Conservation (phyloP, 106 monocot species). For the Iris macrosiphon region DNA sequence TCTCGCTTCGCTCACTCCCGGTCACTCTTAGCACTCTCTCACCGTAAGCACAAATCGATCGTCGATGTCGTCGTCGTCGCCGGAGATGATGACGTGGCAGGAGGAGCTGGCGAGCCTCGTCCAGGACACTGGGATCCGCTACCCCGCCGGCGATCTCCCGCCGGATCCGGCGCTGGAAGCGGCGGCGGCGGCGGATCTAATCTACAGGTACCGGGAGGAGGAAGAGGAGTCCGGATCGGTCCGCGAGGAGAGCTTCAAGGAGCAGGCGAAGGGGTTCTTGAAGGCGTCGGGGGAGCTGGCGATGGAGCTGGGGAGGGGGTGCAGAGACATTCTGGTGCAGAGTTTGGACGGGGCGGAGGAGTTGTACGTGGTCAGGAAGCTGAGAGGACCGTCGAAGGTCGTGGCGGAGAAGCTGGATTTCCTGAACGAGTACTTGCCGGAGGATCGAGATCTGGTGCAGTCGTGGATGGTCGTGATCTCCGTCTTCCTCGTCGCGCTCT, state of each 20-base stretch:
- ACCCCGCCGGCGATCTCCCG: slow-evolving; percentile 5
- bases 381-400: slow-evolving; percentile 32
- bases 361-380: slow-evolving; percentile 33
- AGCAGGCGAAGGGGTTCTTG: slow-evolving; percentile 79
- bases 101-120: slow-evolving; percentile 53
- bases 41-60: background rate
- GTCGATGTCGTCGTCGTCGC: slow-evolving; percentile 7
- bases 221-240: slow-evolving; percentile 16
- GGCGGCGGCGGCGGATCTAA: background rate
- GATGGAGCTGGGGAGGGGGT: slow-evolving; percentile 58
- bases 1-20: background rate
- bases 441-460: slow-evolving; percentile 82
- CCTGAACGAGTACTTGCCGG: slow-evolving; percentile 93
- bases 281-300: slow-evolving; percentile 70
- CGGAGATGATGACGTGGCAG: slow-evolving; percentile 44
- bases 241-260: slow-evolving; percentile 68
- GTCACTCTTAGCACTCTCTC: background rate
- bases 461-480: slow-evolving; percentile 72
- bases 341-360: slow-evolving; percentile 70
- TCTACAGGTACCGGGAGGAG: slow-evolving; percentile 9
- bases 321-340: slow-evolving; percentile 58
- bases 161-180: background rate
- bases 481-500: slow-evolving; percentile 55
- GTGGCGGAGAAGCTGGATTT: slow-evolving; percentile 45
- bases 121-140: slow-evolving; percentile 34